Percentiles rank a stretch among this genome's conserved stretches.
These are phyloP conservation scores for Trametes maxima DNA, from an alignment of 768 basidiomycete genomes.

Conservation along the genomic window DNA sequence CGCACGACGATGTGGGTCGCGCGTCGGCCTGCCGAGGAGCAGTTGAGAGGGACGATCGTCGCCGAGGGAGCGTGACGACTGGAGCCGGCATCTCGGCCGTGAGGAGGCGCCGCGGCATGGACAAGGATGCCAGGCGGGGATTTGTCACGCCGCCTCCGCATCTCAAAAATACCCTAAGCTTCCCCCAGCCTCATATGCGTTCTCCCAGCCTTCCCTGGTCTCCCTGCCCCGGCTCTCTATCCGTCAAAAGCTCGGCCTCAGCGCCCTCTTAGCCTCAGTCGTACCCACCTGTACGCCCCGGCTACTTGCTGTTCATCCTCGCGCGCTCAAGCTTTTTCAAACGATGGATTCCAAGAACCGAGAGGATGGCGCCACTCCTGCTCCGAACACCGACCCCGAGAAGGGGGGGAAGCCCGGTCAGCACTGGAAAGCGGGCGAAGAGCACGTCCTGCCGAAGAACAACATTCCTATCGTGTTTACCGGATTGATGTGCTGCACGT, in stretches of 20 bases:
- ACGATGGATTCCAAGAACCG: slow-evolving; percentile 6
- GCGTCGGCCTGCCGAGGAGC: not conserved
- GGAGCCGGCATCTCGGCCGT: slow-evolving; percentile 16
- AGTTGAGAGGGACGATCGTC: not conserved
- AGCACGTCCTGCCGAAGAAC: slow-evolving; percentile 48
- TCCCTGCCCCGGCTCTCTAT: slow-evolving; percentile 4
- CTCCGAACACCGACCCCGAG: slow-evolving; percentile 5
- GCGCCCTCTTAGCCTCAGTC: slow-evolving; percentile 2
- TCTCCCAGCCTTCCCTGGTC: slow-evolving; percentile 2
- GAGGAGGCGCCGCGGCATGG: slow-evolving; percentile 4
- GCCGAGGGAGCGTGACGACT: not conserved
- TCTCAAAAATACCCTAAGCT: slow-evolving; percentile 12
- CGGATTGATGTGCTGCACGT: slow-evolving; percentile 46
- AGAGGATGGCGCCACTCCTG: not conserved
- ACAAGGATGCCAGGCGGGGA: slow-evolving; percentile 2
- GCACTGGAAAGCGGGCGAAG: slow-evolving; percentile 43
- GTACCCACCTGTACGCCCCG: slow-evolving; percentile 3
- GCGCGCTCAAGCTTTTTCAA: not conserved
- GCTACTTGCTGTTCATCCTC: not conserved
- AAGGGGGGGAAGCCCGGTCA: slow-evolving; percentile 32
- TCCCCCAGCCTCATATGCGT: not conserved
- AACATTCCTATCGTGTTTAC: slow-evolving; percentile 44
- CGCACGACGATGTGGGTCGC: not conserved
- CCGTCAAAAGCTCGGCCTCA: not conserved
- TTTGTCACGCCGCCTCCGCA: slow-evolving; percentile 15